A percentile compares a stretch with the other conserved stretches of the same genome.
Evolutionary conservation across 768 basidiomycete species (phyloP).

Genomic region (Lactarius deliciosus): DNA sequence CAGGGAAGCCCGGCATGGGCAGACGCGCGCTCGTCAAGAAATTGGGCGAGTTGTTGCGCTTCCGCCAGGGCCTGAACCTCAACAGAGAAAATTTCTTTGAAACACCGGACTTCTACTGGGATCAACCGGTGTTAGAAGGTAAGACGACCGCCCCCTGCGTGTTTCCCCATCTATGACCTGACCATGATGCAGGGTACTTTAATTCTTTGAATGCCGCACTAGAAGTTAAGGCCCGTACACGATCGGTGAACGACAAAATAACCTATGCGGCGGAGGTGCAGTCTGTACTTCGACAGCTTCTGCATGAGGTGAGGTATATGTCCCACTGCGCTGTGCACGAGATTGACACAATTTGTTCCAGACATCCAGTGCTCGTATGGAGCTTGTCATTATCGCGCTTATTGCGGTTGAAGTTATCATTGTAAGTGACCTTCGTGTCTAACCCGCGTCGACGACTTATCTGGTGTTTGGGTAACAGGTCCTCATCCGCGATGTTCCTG

Average conservation of each 20-base stretch:
- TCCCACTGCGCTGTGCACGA: slow-evolving; percentile 12
- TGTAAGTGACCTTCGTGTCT: slow-evolving; percentile 44
- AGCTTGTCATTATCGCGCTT: slow-evolving; percentile 90
- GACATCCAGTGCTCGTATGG: slow-evolving; percentile 91
- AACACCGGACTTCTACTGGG: slow-evolving; percentile 92
- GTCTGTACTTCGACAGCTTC: slow-evolving; percentile 73
- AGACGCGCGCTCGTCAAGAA: slow-evolving; percentile 87
- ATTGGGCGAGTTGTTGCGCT: slow-evolving; percentile 86
- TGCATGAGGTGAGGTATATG: slow-evolving; percentile 22
- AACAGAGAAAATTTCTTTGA: slow-evolving; percentile 88
- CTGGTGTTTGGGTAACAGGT: slow-evolving; percentile 45
- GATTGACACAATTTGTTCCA: slow-evolving; percentile 36
- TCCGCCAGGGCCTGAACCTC: slow-evolving; percentile 89
- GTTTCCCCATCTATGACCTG: slow-evolving; percentile 4
- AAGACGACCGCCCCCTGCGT: slow-evolving; percentile 29
- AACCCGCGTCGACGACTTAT: background rate
- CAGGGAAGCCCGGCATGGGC: slow-evolving; percentile 80
- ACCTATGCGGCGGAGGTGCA: slow-evolving; percentile 90
- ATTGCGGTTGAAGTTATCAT: slow-evolving; percentile 96
- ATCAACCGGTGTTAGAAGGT: slow-evolving; percentile 88
- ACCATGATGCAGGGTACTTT: slow-evolving; percentile 60
- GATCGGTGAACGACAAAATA: slow-evolving; percentile 87
- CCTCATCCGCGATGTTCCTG: slow-evolving; percentile 75
- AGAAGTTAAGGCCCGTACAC: slow-evolving; percentile 80
- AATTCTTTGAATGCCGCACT: slow-evolving; percentile 81